Conservation (phyloP, 2,329 filamentous ascomycete species). For the Amauroascus verrucosus region DNA sequence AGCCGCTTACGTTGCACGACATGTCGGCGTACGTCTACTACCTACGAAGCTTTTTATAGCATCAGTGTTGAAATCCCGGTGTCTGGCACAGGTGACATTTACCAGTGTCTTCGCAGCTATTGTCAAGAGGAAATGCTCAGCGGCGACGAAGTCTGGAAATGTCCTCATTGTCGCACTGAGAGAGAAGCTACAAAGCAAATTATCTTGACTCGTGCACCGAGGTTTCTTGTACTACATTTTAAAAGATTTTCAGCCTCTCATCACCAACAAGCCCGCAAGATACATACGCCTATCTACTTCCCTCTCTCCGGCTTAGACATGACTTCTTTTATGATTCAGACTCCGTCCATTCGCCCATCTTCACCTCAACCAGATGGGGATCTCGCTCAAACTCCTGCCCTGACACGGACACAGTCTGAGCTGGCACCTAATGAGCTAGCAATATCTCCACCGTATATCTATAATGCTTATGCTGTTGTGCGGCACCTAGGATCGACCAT, state of each 20-base stretch:
- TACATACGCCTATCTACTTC: conserved; percentile 62
- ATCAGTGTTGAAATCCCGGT: conserved; percentile 61
- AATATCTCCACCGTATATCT: conserved; percentile 52
- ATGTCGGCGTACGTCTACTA: conserved; percentile 54
- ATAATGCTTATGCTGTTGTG: conserved; percentile 79
- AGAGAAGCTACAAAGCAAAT: conserved; percentile 59
- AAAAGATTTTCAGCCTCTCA: conserved; percentile 56
- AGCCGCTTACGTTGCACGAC: conserved; percentile 52
- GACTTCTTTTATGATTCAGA: conserved; percentile 48
- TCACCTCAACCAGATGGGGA: conserved; percentile 22
- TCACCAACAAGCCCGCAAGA: conserved; percentile 53
- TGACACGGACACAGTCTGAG: conserved; percentile 26
- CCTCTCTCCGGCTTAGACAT: conserved; percentile 61
- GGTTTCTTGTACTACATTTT: conserved; percentile 67
- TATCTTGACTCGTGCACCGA: conserved; percentile 66
- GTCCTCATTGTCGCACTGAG: conserved; percentile 61
- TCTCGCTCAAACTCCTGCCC: conserved; percentile 36
- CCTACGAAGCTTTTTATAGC: conserved; percentile 60
- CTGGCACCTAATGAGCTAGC: conserved; percentile 20
- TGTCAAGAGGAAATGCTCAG: conserved; percentile 57
- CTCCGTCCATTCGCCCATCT: conserved; percentile 21
- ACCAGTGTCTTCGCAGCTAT: conserved; percentile 61
- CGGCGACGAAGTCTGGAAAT: conserved; percentile 60
- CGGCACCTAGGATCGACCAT: conserved; percentile 60
- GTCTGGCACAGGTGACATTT: conserved; percentile 48